Evolutionary conservation across 345 rosid genomes (phyloP), one percentile per base, ranked within the genome.

Genomic region (Salix dunnii): DNA sequence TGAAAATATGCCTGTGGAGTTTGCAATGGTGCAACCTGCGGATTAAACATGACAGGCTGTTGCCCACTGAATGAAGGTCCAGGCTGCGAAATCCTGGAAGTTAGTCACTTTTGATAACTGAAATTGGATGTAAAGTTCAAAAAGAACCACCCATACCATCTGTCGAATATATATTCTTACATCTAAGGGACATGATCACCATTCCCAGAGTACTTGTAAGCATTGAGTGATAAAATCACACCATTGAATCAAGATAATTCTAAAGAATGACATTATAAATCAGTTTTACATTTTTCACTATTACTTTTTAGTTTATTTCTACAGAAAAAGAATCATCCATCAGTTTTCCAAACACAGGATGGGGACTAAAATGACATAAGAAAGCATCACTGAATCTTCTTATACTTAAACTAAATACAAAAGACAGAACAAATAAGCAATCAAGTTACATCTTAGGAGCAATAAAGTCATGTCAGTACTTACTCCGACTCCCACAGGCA

Each of bases 401-500:
- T 40, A 2, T 27, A 30, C 17, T 1, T 31, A 20, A 63, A n/a
- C 48, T 1, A 14, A 23, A 67, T 10, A 42, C 28, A 17, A 36
- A 62, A 27, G 6, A 3, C 21, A 30, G 3, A 51, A 18, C 31
- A 74, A 71, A 53, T 35, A 72, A 58, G 18, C 16, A 36, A 25
- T 12, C 36, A 13, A 30, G 18, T 12, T 28, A 62, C 23, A 38
- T 25, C 74, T 43, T 62, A 40, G 28, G 23, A 23, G 63, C 28
- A 58, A 23, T 58, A 10, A 58, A 58, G 63, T 58, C 12, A 58
- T 21, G 77, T 43, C 55, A 40, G 64, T 63, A 84, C 89, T 90
- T 84, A 92, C 99, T 73, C 93, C 98, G 72, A 88, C 85, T 48
- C 89, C 90, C 79, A 84, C 82, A 58, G 91, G 91, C 92, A 94